Base-by-base conservation (phyloP, 139 green algal species). In the Mesotaenium endlicherianum region DNA sequence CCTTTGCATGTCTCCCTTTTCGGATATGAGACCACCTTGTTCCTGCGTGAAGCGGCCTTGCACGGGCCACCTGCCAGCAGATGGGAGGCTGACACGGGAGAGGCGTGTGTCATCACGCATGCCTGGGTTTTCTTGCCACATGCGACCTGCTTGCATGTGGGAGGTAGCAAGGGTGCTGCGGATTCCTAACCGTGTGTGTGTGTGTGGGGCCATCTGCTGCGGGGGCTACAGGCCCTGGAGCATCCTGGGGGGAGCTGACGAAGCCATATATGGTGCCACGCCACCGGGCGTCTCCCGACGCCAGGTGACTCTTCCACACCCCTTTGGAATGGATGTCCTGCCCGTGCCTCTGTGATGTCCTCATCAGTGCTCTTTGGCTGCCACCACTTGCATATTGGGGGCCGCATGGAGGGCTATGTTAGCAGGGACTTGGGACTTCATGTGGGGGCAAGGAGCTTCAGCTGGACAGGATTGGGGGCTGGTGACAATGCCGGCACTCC, bases 211-310 rank as follows among this genome's bases (percentile, higher is more conserved):
- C 4, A 57, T 47, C 42, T 77, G 39, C 49, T 53, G 4, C 4
- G 31, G 36, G 3, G 53, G 31, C 6, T 16, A 40, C 72, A 81
- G 43, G 36, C 77, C 77, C n/a, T 84, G 77, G 77, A 6, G n/a
- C 34, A 58, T 82, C 34, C 77, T 84, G n/a, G 57, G 58, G 42
- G 77, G 83, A 41, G 77, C 77, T 41, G 77, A 84, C 42, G 16
- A 38, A 4, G 31, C 5, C 39, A 81, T 84, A 40, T 84, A 70
- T 58, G 57, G 75, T 71, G 75, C 71, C 5, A 6, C 31, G 42
- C 70, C 70, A n/a, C 55, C 30, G 5, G 58, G 31, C 47, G 36
- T 39, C 14, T 70, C n/a, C 55, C 83, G 59, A 44, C 59, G 59
- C 3, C 59, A 84, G 40, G 39, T 69, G 34, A 20, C 4, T 77